Percentiles rank a stretch among this genome's conserved stretches.
phyloP scores from a whole-genome alignment of 2,329 filamentous ascomycete genomes.

The Trematosphaeria pertusa region DNA sequence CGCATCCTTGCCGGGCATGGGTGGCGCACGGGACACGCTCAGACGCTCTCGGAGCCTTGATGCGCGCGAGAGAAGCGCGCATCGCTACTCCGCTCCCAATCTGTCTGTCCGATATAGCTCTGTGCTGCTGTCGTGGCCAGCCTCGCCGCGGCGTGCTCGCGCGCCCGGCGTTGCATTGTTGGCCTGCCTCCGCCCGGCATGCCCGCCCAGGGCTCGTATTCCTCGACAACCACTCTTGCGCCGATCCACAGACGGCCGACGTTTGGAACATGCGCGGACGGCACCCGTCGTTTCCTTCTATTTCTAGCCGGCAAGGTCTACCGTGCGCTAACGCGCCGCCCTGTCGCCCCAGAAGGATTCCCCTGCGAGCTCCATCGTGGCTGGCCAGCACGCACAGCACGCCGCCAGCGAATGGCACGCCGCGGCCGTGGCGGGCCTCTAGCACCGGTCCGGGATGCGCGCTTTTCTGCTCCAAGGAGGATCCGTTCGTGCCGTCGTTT shows the following conservation, averaged over 20 bases:
- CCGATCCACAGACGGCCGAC: constrained; percentile 29
- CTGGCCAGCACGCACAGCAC: constrained; percentile 31
- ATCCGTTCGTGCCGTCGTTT: constrained; percentile 39
- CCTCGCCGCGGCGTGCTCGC: background rate
- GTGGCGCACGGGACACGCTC: background rate
- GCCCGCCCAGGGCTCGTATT: constrained; percentile 27
- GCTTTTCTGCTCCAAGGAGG: constrained; percentile 22
- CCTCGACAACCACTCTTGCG: constrained; percentile 18
- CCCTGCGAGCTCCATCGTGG: constrained; percentile 23
- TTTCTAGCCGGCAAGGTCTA: constrained; percentile 31
- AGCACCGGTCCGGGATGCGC: constrained; percentile 18
- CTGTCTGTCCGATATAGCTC: no score
- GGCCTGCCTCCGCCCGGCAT: constrained; percentile 16
- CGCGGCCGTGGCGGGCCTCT: constrained; percentile 14
- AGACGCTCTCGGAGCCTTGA: background rate
- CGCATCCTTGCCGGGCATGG: background rate
- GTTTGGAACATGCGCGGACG: constrained; percentile 34
- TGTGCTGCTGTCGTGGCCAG: no score
- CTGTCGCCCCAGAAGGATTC: constrained; percentile 15
- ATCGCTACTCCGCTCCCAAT: no score
- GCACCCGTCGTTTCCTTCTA: constrained; percentile 28
- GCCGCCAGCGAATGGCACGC: constrained; percentile 22
- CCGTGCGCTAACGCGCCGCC: constrained; percentile 30
- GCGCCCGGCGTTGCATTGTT: constrained; percentile 17
- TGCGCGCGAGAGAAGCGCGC: no score